Evolutionary conservation across 2,329 filamentous ascomycete species (phyloP).

Genomic region (Myriosclerotinia curreyana): DNA sequence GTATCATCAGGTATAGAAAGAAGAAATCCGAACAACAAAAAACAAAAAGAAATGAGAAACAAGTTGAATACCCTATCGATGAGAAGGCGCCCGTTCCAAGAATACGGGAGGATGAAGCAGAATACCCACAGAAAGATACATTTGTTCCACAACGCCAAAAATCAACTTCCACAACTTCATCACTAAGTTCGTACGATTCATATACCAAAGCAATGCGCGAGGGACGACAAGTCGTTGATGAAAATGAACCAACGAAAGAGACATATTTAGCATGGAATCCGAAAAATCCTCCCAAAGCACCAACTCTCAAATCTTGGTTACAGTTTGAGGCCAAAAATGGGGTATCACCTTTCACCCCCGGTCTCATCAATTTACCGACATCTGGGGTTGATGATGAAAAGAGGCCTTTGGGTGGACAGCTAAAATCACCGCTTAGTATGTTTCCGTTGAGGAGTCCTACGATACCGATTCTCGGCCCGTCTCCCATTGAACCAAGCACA

Average conservation of each 20-base stretch:
- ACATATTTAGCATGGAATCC: slow-evolving; percentile 35
- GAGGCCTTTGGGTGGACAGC: slow-evolving; percentile 29
- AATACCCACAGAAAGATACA: background rate
- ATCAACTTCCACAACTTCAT: background rate
- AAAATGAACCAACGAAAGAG: slow-evolving; percentile 23
- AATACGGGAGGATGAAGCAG: background rate
- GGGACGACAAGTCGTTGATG: background rate
- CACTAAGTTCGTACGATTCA: background rate
- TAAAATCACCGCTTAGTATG: slow-evolving; percentile 29
- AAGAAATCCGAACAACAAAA: slow-evolving; percentile 18
- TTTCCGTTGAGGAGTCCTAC: no score
- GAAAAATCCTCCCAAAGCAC: slow-evolving; percentile 31
- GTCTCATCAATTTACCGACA: slow-evolving; percentile 31
- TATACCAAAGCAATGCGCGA: background rate
- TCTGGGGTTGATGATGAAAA: slow-evolving; percentile 24
- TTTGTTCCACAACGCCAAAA: background rate
- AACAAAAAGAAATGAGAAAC: background rate
- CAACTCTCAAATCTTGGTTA: slow-evolving; percentile 32
- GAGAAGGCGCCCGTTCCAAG: background rate
- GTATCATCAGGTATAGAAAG: slow-evolving; percentile 40
- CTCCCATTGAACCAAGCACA: background rate
- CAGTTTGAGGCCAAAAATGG: slow-evolving; percentile 28
- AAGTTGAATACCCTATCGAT: background rate
- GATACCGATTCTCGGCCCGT: background rate
- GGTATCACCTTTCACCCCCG: slow-evolving; percentile 29